These are phyloP conservation scores for Pterocarpus macrocarpus DNA, from an alignment of 306 rosid species.

Conservation along the genomic window DNA sequence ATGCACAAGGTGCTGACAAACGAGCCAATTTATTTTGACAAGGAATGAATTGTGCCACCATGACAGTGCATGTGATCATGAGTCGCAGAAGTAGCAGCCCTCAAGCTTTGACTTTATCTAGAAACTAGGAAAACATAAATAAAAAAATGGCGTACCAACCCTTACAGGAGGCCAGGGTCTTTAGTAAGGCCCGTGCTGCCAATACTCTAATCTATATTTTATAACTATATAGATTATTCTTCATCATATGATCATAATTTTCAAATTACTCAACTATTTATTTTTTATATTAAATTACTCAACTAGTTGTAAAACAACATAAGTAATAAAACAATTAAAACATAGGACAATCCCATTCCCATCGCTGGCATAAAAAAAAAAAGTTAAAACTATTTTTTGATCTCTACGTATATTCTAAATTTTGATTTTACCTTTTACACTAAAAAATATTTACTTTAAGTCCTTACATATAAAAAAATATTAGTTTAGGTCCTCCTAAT, in stretches of 20 bases:
- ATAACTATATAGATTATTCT: neutral
- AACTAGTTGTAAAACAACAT: neutral
- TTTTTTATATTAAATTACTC: neutral
- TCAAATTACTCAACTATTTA: neutral
- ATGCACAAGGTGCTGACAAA: too few species aligned
- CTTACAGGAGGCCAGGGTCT: neutral
- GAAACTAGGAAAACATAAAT: neutral
- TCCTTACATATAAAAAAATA: too few species aligned
- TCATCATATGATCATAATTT: neutral
- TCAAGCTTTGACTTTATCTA: constrained; percentile 26
- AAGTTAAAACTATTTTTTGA: too few species aligned
- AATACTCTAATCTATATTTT: neutral
- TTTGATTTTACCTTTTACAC: too few species aligned
- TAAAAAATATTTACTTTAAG: too few species aligned
- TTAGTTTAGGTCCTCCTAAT: too few species aligned
- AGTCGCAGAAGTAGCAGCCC: constrained; percentile 12
- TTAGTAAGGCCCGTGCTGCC: neutral
- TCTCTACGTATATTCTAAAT: too few species aligned
- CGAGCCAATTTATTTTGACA: too few species aligned
- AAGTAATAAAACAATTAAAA: neutral
- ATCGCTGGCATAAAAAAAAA: too few species aligned
- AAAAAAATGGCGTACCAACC: constrained; percentile 17
- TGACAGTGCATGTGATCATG: too few species aligned
- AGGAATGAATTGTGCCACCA: too few species aligned
- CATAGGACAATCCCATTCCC: too few species aligned